Percentiles rank a stretch among this genome's conserved stretches.
Conservation (phyloP, 306 rosid species). For the Cotoneaster glaucophyllus region DNA sequence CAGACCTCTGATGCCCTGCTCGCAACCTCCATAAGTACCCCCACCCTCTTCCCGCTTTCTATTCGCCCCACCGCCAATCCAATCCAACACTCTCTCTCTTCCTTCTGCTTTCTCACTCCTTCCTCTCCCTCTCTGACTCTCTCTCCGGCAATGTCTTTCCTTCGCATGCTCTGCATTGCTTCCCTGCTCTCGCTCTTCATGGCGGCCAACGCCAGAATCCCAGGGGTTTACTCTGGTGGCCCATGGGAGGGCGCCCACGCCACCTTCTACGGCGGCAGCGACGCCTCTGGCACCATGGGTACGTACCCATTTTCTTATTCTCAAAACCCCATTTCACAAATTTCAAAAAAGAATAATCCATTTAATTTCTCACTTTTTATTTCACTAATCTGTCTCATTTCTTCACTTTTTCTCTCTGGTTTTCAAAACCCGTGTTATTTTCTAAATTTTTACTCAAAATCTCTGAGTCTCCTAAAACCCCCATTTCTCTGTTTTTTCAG, state of each 20-base stretch:
- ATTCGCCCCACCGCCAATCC: slow-evolving; percentile 23
- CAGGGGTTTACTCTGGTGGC: slow-evolving; percentile 65
- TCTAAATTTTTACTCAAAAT: background rate
- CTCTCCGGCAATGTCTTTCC: slow-evolving; percentile 39
- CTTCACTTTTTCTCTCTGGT: background rate
- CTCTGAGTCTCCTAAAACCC: background rate
- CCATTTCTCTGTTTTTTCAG: slow-evolving; percentile 20
- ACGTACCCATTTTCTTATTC: background rate
- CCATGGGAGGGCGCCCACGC: slow-evolving; percentile 86
- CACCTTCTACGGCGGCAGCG: slow-evolving; percentile 96
- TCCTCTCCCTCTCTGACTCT: background rate
- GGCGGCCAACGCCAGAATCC: slow-evolving; percentile 56
- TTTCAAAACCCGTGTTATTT: background rate
- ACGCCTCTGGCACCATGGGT: slow-evolving; percentile 99
- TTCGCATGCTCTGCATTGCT: slow-evolving; percentile 40
- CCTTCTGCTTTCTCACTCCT: background rate
- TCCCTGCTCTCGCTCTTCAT: slow-evolving; percentile 34
- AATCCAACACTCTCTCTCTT: background rate
- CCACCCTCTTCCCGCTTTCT: slow-evolving; percentile 31
- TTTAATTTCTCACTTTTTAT: background rate
- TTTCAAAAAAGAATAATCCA: background rate
- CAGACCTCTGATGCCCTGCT: slow-evolving; percentile 9
- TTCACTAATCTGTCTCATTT: too few relatives aligned
- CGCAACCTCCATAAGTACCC: slow-evolving; percentile 68
- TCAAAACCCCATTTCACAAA: background rate